These are phyloP conservation scores for Leucogyrophana mollusca DNA, from an alignment of 768 basidiomycete species.

Conservation along the genomic window DNA sequence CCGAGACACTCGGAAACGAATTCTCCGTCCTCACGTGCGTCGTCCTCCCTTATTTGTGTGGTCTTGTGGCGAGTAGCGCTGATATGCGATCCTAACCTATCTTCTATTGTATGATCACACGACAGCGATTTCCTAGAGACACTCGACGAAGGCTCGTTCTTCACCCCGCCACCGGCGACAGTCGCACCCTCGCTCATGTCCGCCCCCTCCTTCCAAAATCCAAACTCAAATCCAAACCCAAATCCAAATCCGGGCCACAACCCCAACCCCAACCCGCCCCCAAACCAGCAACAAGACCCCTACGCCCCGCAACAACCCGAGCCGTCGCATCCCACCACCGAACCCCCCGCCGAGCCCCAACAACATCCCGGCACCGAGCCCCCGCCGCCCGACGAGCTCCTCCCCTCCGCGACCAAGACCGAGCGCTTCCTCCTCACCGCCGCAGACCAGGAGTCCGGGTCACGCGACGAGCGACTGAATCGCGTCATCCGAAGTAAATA, in stretches of 20 bases:
- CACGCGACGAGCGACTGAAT: conserved; percentile 85
- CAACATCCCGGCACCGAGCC: conserved; percentile 35
- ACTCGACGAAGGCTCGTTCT: conserved; percentile 81
- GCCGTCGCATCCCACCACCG: conserved; percentile 21
- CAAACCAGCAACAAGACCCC: conserved; percentile 3
- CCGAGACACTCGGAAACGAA: conserved; percentile 77
- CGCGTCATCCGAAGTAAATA: conserved; percentile 95
- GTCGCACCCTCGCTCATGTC: conserved; percentile 51
- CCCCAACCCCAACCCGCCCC: conserved; percentile 12
- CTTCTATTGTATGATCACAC: background rate
- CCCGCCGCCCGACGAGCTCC: conserved; percentile 42
- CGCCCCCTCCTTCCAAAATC: conserved; percentile 26
- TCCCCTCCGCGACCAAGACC: conserved; percentile 75
- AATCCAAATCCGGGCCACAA: conserved; percentile 20
- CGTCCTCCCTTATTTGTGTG: background rate
- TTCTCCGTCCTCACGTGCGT: conserved; percentile 79
- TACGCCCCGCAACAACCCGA: conserved; percentile 13
- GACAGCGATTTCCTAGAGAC: conserved; percentile 85
- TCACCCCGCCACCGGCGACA: conserved; percentile 55
- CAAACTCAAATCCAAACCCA: conserved; percentile 13
- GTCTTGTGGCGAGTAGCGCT: no score
- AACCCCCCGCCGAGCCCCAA: conserved; percentile 19
- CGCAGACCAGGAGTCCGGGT: conserved; percentile 90
- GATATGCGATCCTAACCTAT: no score
- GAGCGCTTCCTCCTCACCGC: conserved; percentile 91